Conservation (phyloP, 805 yeast species). For the Yarrowia sp. region DNA sequence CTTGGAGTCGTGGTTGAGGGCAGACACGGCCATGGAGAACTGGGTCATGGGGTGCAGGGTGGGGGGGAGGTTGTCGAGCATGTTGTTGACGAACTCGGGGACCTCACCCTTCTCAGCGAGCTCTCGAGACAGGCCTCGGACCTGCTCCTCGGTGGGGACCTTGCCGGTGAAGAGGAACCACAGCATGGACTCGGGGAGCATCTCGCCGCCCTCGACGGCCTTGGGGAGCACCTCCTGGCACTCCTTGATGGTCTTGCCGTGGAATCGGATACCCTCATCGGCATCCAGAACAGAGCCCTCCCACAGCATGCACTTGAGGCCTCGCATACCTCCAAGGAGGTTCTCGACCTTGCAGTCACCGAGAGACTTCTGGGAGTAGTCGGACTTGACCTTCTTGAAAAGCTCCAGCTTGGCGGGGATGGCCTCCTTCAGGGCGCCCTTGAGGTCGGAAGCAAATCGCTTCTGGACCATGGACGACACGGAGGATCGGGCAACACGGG, state of each 20-base stretch:
- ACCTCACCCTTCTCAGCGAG: constrained; percentile 78
- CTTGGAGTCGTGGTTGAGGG: constrained; percentile 81
- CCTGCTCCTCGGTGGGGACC: constrained; percentile 75
- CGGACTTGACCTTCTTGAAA: constrained; percentile 53
- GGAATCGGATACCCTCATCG: constrained; percentile 76
- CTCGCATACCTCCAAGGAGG: constrained; percentile 79
- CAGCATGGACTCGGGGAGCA: constrained; percentile 80
- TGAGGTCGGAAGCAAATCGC: constrained; percentile 44
- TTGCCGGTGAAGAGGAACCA: constrained; percentile 86
- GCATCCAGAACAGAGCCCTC: constrained; percentile 81
- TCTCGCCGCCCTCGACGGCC: constrained; percentile 59
- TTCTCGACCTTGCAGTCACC: constrained; percentile 57
- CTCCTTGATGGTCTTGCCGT: constrained; percentile 76
- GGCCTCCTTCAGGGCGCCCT: constrained; percentile 50
- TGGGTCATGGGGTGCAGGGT: constrained; percentile 90
- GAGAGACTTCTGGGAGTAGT: constrained; percentile 51
- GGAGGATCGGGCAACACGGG: constrained; percentile 37
- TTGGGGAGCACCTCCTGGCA: constrained; percentile 71
- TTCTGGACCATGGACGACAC: constrained; percentile 40
- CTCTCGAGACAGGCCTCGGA: constrained; percentile 73
- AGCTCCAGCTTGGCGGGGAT: constrained; percentile 57
- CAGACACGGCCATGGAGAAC: constrained; percentile 81
- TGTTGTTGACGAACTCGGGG: constrained; percentile 77
- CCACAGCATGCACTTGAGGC: constrained; percentile 77
- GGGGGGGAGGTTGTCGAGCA: constrained; percentile 76